A percentile compares a stretch with the other conserved stretches of the same genome.
phyloP scores from a whole-genome alignment of 371 early-diverging fungal species.

The Lichtheimia hyalospora region DNA sequence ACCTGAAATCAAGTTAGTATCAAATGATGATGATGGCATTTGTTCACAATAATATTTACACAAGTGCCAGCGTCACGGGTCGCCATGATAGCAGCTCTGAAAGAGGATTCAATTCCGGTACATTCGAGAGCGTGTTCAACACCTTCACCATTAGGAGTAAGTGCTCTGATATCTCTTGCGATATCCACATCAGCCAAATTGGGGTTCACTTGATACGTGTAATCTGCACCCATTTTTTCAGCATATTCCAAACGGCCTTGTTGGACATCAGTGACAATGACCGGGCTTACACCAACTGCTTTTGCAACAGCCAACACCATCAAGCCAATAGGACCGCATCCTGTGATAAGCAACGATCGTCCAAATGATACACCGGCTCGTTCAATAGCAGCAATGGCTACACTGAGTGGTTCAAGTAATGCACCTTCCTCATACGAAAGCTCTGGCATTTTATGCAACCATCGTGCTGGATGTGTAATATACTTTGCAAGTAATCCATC shows the following conservation, averaged over 20 bases:
- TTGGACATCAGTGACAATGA: constrained; percentile 41
- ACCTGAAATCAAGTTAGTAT: no score
- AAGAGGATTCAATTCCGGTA: constrained; percentile 46
- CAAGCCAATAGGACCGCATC: constrained; percentile 48
- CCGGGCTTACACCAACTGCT: constrained; percentile 39
- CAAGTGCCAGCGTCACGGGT: constrained; percentile 43
- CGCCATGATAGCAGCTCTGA: constrained; percentile 45
- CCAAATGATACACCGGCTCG: constrained; percentile 41
- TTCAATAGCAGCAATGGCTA: constrained; percentile 45
- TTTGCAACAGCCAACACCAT: constrained; percentile 43
- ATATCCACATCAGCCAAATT: constrained; percentile 20
- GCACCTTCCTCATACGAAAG: constrained; percentile 44
- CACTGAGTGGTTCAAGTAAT: constrained; percentile 41
- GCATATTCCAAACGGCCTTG: constrained; percentile 34
- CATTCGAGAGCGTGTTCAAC: constrained; percentile 43
- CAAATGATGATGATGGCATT: no score
- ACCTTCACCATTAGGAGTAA: constrained; percentile 30
- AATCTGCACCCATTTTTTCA: constrained; percentile 24
- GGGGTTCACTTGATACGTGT: constrained; percentile 20
- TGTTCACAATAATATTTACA: no score
- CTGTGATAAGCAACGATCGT: constrained; percentile 37
- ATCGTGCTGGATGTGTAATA: constrained; percentile 45
- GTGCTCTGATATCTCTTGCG: constrained; percentile 32
- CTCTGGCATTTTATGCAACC: constrained; percentile 47
- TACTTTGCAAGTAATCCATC: constrained; percentile 45